Base-by-base conservation (phyloP, 306 rosid genomes). In the Fragaria ananassa region DNA sequence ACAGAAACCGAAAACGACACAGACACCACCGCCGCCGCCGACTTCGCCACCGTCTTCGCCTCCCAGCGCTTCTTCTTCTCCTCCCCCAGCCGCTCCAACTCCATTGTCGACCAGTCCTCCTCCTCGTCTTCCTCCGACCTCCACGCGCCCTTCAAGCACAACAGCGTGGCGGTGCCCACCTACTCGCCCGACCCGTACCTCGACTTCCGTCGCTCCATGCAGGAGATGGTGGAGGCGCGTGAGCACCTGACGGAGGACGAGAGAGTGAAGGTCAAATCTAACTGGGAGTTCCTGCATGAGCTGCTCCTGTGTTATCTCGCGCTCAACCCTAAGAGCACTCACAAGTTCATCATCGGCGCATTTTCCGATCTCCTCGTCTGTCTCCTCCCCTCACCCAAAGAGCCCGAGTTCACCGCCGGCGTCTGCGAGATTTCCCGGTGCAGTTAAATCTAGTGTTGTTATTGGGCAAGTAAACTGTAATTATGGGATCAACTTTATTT, bases 181-280 rank as follows among this genome's bases (percentile, higher is more conserved):
- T 81, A 82, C 82, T 96, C 99, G 2, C 97, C 98, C 8, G 96
- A 96, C 57, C 99, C 99, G 0, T 96, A 88, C 50, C 37, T 45
- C 49, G 99, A 96, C 85, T 96, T 96, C 81, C 86, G 98, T 10
- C 81, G 77, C 10, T 96, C 99, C 41, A 96, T 96, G 99, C 89
- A 87, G 71, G 99, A 96, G 86, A 96, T 96, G 97, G 89, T 96
- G 88, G 98, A 91, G 80, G 93, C 99, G 51, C 93, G 93, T 23
- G 95, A 85, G 0, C 81, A 81, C 63, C 64, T 78, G 27, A 81
- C 71, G 83, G 89, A 86, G 47, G 89, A 76, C 74, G 78, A 75
- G 54, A 82, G 70, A 83, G 88, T 84, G 45, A 87, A 72, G 75
- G 74, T 68, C 50, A 82, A 83, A 29, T 84, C 96, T 7, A 89